phyloP scores from a whole-genome alignment of 805 yeast genomes.

The Candida ipomoeae region DNA sequence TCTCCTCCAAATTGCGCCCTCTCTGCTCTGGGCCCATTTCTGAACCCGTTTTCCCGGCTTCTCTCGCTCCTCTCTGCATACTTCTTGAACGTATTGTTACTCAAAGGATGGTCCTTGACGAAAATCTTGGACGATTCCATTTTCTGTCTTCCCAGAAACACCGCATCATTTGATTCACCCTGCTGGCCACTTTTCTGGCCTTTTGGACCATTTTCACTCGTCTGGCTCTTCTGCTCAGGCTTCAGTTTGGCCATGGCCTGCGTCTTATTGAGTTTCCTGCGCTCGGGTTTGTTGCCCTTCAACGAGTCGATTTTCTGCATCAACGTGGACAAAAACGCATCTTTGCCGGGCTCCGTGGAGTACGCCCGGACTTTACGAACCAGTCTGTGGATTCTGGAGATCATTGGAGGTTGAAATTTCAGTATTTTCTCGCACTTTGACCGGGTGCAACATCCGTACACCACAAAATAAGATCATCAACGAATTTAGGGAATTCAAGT shows the following conservation, averaged over 20 bases:
- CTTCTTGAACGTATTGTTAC: conserved; percentile 14
- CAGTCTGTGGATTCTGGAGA: conserved; percentile 10
- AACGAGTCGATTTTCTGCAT: conserved; percentile 35
- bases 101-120: conserved; percentile 19
- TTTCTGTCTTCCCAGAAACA: too few relatives aligned
- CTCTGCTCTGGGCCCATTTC: not conserved
- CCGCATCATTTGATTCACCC: too few relatives aligned
- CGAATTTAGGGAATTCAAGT: too few relatives aligned
- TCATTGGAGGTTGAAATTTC: conserved; percentile 4
- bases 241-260: not conserved
- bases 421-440: not conserved
- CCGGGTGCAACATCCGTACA: not conserved
- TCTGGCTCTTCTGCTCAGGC: not conserved
- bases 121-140: conserved; percentile 2
- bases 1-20: too few relatives aligned
- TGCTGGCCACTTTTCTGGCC: too few relatives aligned
- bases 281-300: conserved; percentile 16
- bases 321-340: conserved; percentile 30
- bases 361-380: conserved; percentile 9
- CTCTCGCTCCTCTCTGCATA: conserved; percentile 1
- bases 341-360: conserved; percentile 8
- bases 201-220: too few relatives aligned
- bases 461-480: not conserved
- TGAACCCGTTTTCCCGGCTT: too few relatives aligned
- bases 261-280: not conserved